Conservation (phyloP, 345 rosid species). For the Rhodamnia rubescens region DNA sequence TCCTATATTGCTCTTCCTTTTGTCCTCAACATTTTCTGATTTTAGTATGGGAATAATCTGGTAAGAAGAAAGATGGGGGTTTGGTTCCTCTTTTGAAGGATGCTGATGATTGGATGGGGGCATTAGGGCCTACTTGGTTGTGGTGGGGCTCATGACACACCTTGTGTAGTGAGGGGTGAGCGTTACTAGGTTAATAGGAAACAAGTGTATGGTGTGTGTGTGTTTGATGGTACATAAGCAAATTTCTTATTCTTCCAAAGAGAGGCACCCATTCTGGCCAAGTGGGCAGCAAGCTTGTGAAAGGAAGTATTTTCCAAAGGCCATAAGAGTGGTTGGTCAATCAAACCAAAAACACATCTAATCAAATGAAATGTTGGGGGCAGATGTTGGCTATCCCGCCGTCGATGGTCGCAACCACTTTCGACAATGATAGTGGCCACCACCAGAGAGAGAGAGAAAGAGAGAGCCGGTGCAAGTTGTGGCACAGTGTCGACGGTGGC, state of each 20-base stretch:
- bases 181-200: background rate
- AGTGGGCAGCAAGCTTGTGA: background rate
- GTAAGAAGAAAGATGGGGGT: background rate
- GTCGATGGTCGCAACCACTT: background rate
- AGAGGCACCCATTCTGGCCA: background rate
- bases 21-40: background rate
- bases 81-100: background rate
- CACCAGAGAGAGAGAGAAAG: background rate
- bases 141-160: background rate
- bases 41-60: background rate
- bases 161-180: background rate
- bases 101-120: background rate
- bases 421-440: background rate
- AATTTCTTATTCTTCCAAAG: background rate
- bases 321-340: background rate
- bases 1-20: background rate
- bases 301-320: background rate
- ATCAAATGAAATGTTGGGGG: background rate
- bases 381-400: background rate
- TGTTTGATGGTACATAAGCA: background rate
- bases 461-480: background rate
- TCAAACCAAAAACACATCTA: background rate
- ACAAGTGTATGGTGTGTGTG: background rate
- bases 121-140: background rate
- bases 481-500: background rate